phyloP scores from a whole-genome alignment of 257 asterid genomes.

The Parsonsia alboflavescens region DNA sequence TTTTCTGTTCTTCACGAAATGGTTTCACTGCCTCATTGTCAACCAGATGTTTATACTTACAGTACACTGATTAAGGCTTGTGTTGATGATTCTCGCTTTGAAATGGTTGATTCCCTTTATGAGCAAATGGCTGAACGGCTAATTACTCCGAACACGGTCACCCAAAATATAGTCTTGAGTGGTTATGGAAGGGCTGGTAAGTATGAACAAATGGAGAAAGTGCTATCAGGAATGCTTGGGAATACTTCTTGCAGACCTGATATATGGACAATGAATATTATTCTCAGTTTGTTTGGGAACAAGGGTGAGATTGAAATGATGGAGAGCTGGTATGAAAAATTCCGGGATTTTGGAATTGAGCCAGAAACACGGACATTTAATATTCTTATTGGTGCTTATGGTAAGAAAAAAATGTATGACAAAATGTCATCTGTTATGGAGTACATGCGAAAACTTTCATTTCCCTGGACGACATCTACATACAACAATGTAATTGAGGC shows the following conservation, averaged over 20 bases:
- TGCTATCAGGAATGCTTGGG: conserved; percentile 61
- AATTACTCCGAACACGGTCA: conserved; percentile 79
- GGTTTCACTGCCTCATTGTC: conserved; percentile 68
- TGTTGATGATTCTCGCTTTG: conserved; percentile 53
- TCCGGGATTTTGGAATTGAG: conserved; percentile 71
- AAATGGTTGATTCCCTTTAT: conserved; percentile 69
- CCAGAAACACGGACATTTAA: conserved; percentile 80
- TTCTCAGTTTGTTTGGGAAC: conserved; percentile 74
- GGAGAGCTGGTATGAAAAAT: conserved; percentile 94
- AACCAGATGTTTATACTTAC: conserved; percentile 81
- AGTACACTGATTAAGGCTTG: conserved; percentile 86
- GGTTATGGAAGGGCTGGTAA: conserved; percentile 85
- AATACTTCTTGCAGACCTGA: conserved; percentile 59
- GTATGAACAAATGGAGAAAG: conserved; percentile 80
- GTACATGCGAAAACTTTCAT: conserved; percentile 85
- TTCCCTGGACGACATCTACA: conserved; percentile 92
- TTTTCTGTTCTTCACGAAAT: conserved; percentile 54
- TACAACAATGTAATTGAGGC: conserved; percentile 92
- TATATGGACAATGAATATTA: conserved; percentile 88
- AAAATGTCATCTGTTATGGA: conserved; percentile 97
- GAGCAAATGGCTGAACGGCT: conserved; percentile 53
- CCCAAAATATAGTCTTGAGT: conserved; percentile 76
- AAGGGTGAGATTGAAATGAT: conserved; percentile 76
- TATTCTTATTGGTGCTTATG: conserved; percentile 87
- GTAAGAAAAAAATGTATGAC: conserved; percentile 79